These are phyloP conservation scores for Nitzschia palea DNA, from an alignment of 108 stramenopile species.

Conservation along the genomic window DNA sequence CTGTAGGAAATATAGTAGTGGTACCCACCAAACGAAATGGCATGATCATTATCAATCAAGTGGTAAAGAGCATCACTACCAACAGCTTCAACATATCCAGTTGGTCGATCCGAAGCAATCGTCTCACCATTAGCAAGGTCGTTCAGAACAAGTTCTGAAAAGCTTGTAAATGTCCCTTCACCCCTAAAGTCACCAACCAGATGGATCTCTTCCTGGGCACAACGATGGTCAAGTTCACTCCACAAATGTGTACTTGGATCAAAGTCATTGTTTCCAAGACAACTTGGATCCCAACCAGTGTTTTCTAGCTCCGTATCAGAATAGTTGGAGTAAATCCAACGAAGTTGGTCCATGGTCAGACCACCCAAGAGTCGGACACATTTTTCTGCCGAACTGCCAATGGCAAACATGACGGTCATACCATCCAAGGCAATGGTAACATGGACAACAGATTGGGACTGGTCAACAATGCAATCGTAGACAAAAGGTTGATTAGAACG, in stretches of 20 bases:
- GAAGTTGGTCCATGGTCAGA: conserved; percentile 37
- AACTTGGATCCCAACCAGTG: conserved; percentile 28
- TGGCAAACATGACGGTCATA: background rate
- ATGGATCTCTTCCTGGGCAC: conserved; percentile 19
- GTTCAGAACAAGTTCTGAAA: conserved; percentile 8
- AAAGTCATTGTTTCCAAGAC: conserved; percentile 11
- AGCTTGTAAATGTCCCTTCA: conserved; percentile 18
- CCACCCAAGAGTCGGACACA: conserved; percentile 28
- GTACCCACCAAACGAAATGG: conserved; percentile 29
- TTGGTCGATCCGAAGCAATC: conserved; percentile 9
- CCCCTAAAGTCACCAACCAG: conserved; percentile 9
- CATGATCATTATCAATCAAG: conserved; percentile 9
- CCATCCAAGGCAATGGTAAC: conserved; percentile 32
- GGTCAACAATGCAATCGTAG: conserved; percentile 14
- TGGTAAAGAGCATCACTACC: conserved; percentile 10
- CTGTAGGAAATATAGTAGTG: conserved; percentile 13
- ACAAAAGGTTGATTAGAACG: background rate
- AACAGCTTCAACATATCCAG: background rate
- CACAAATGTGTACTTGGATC: conserved; percentile 23
- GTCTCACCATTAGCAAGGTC: conserved; percentile 26
- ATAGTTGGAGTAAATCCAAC: conserved; percentile 36
- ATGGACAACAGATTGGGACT: conserved; percentile 16
- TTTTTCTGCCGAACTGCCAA: conserved; percentile 3
- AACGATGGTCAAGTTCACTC: conserved; percentile 27
- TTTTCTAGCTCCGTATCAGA: conserved; percentile 17